These are phyloP conservation scores for Wickerhamomyces rabaulensis DNA, from an alignment of 805 yeast genomes.

Conservation along the genomic window DNA sequence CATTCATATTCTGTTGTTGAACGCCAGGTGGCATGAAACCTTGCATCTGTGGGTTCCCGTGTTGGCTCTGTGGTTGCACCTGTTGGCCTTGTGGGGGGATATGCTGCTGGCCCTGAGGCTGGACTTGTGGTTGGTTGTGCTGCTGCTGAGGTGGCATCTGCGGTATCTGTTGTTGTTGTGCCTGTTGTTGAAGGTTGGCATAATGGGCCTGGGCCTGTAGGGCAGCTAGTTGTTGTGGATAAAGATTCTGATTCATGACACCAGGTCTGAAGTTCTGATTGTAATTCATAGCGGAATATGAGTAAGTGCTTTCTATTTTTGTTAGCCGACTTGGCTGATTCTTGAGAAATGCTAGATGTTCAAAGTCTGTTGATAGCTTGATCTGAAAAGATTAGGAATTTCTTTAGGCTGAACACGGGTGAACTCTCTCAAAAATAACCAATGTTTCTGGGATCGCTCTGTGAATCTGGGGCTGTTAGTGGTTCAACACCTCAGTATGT, in stretches of 20 bases:
- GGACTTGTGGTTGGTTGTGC: background rate
- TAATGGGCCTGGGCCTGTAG: slow-evolving; percentile 14
- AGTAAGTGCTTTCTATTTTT: background rate
- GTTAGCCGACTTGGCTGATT: background rate
- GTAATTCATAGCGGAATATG: slow-evolving; percentile 2
- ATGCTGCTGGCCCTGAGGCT: slow-evolving; percentile 3
- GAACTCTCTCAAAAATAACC: background rate
- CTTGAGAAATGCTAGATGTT: no score
- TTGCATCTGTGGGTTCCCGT: slow-evolving; percentile 16
- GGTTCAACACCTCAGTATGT: background rate
- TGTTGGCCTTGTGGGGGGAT: background rate
- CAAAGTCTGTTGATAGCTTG: background rate
- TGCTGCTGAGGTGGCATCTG: slow-evolving; percentile 2
- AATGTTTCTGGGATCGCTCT: background rate
- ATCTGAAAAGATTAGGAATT: no score
- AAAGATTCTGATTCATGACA: slow-evolving; percentile 3
- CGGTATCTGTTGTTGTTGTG: slow-evolving; percentile 4
- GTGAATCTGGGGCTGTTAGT: background rate
- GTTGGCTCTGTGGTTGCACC: slow-evolving; percentile 4
- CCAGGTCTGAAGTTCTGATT: slow-evolving; percentile 1
- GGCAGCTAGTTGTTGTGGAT: slow-evolving; percentile 15
- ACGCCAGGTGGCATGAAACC: slow-evolving; percentile 12
- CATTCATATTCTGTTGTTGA: slow-evolving; percentile 11
- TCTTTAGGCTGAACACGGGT: no score
- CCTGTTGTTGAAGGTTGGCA: slow-evolving; percentile 12